Evolutionary conservation across 2,329 filamentous ascomycete genomes (phyloP), one percentile per base, ranked within the genome.

Genomic region (Periconia macrospinosa): DNA sequence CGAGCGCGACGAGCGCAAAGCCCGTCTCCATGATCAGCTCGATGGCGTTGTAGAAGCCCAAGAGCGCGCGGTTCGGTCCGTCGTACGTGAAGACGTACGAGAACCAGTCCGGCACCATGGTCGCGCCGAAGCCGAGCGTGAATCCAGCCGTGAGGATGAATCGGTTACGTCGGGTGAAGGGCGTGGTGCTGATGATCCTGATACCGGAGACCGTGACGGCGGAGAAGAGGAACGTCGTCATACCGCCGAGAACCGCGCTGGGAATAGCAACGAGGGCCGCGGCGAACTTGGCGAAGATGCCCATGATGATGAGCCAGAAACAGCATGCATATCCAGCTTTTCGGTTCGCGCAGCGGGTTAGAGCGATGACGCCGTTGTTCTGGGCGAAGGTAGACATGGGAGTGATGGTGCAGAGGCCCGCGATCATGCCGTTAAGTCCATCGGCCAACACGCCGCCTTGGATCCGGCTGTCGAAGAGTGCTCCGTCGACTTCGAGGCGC

Each of bases 361-460:
- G 79, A 0, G 90, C 88, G 56, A 94, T 92, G 48, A 93, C 89
- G 35, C 90, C 90, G 69, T 93, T 92, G 77, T 93, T 93, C 71
- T 92, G 89, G 0, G 90, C 90, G 62, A 92, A 92, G 0, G 86
- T 88, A 1, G 85, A 87, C 84, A 92, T 90, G 30, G 90, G 89
- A 0, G 89, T 90, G 61, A 91, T 89, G 45, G 90, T 93, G 77
- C 86, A 89, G 30, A 94, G 81, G 1, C 86, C 88, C 15, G 89
- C 88, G 15, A 93, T 77, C 58, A 91, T 76, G 35, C 90, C 89
- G 64, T 90, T 91, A 47, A 92, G 62, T 1, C 90, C 90, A 62
- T 94, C 91, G 0, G 89, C 89, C 3, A 94, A 73, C 15, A 93
- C 83, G 33, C 90, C 90, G 13, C 90, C 90, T 72, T 92, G 89